These are phyloP conservation scores for Hypoxylon sp. DNA, from an alignment of 2,329 filamentous ascomycete genomes.

Conservation along the genomic window DNA sequence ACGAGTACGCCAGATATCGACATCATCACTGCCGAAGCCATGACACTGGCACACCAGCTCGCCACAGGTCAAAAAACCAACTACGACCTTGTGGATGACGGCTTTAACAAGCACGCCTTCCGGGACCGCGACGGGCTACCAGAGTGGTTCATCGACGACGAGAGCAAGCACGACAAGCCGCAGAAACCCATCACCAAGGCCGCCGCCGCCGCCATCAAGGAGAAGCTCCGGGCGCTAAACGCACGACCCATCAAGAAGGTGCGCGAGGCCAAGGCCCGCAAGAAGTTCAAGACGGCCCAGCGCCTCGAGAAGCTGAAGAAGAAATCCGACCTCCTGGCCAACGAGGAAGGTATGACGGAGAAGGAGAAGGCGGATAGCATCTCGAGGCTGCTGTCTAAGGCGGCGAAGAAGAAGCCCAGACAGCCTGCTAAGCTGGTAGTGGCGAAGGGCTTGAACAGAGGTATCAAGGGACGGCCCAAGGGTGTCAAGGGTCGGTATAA, in stretches of 20 bases:
- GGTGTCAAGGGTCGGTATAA: constrained; percentile 97
- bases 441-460: constrained; percentile 84
- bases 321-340: constrained; percentile 91
- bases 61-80: constrained; percentile 86
- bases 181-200: constrained; percentile 93
- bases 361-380: constrained; percentile 94
- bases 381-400: constrained; percentile 82
- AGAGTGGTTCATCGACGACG: constrained; percentile 98
- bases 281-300: constrained; percentile 96
- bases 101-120: constrained; percentile 93
- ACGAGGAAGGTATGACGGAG: constrained; percentile 93
- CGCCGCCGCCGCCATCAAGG: constrained; percentile 90
- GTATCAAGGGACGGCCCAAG: constrained; percentile 85
- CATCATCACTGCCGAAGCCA: constrained; percentile 99
- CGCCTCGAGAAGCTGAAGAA: constrained; percentile 94
- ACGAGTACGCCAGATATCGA: constrained; percentile 77
- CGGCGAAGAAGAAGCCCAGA: constrained; percentile 87
- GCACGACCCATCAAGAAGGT: constrained; percentile 99
- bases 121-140: constrained; percentile 92
- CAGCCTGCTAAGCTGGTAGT: constrained; percentile 89
- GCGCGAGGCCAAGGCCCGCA: constrained; percentile 92
- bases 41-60: constrained; percentile 94
- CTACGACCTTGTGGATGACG: constrained; percentile 86
- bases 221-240: constrained; percentile 92
- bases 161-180: constrained; percentile 82